A percentile compares a stretch with the other conserved stretches of the same genome.
Evolutionary conservation across 768 basidiomycete species (phyloP).

Genomic region (Tubosaeta sp.): DNA sequence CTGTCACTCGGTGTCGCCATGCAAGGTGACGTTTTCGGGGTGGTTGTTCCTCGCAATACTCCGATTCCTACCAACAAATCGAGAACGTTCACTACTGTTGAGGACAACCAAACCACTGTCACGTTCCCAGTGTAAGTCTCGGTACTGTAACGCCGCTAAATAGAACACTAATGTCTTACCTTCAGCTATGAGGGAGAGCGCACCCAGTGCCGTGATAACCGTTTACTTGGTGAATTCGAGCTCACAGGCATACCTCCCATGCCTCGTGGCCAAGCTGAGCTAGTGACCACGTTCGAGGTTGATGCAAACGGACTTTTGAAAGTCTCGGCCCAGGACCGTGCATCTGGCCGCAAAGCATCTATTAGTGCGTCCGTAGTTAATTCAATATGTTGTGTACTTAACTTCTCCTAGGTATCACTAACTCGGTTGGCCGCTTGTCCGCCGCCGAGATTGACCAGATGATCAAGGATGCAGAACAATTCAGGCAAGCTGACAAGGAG

Average conservation of each 20-base stretch:
- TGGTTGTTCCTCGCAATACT: conserved; percentile 98
- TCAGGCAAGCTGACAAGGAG: conserved; percentile 95
- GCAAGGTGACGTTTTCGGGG: conserved; percentile 99
- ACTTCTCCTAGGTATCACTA: conserved; percentile 75
- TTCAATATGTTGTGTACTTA: conserved; percentile 1
- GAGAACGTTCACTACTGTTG: conserved; percentile 97
- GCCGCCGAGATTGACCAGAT: conserved; percentile 98
- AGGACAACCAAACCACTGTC: conserved; percentile 99
- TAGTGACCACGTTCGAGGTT: conserved; percentile 98
- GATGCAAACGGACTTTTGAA: conserved; percentile 99
- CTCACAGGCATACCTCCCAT: conserved; percentile 98
- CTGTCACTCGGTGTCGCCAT: conserved; percentile 99
- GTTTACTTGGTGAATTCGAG: conserved; percentile 98
- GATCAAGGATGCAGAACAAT: conserved; percentile 99
- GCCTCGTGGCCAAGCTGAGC: conserved; percentile 98
- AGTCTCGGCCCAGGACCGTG: conserved; percentile 97
- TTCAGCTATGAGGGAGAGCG: conserved; percentile 96
- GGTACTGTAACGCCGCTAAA: neutral
- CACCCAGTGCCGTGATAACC: conserved; percentile 99
- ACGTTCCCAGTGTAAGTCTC: conserved; percentile 91
- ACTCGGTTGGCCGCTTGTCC: conserved; percentile 98
- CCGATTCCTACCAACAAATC: conserved; percentile 99
- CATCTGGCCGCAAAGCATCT: conserved; percentile 98
- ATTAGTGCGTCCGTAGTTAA: conserved; percentile 60
- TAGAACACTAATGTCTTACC: conserved; percentile 6